phyloP scores from a whole-genome alignment of 2,329 filamentous ascomycete genomes.

The Phialophora verrucosa region DNA sequence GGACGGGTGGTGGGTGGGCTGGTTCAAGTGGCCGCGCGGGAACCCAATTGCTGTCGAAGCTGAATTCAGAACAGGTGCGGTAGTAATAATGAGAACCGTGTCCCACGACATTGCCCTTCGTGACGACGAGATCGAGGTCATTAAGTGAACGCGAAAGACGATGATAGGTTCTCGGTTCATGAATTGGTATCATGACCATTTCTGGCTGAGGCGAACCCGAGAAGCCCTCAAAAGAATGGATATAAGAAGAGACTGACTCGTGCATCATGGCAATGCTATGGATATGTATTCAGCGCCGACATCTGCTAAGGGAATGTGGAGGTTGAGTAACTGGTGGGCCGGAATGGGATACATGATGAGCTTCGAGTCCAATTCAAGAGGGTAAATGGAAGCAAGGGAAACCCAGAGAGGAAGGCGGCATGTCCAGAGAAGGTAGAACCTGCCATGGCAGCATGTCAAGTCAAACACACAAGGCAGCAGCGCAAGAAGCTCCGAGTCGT shows the following conservation, averaged over 20 bases:
- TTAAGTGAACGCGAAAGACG: constrained; percentile 40
- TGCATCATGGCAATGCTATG: constrained; percentile 1
- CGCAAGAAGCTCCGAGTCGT: not conserved
- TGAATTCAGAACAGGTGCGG: constrained; percentile 39
- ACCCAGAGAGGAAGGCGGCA: not conserved
- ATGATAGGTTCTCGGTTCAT: constrained; percentile 19
- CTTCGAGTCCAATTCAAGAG: not conserved
- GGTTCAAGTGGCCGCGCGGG: constrained; percentile 32
- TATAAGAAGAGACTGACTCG: constrained; percentile 19
- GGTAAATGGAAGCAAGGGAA: not conserved
- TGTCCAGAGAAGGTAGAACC: not conserved
- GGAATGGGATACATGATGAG: not conserved
- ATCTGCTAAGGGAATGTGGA: not conserved
- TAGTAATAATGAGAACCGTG: constrained; percentile 16
- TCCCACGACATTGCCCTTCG: constrained; percentile 10
- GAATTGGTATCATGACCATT: constrained; percentile 6
- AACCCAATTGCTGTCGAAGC: constrained; percentile 33
- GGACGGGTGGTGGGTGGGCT: constrained; percentile 46
- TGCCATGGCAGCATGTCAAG: not conserved
- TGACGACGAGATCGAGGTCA: constrained; percentile 38
- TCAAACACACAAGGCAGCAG: not conserved
- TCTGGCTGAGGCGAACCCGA: constrained; percentile 4
- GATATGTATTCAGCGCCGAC: constrained; percentile 5
- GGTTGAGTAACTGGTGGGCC: not conserved
- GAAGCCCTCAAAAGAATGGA: constrained; percentile 14